A percentile compares a stretch with the other conserved stretches of the same genome.
Evolutionary conservation across 441 rosid genomes (phyloP).

Genomic region (Corymbia calophylla): DNA sequence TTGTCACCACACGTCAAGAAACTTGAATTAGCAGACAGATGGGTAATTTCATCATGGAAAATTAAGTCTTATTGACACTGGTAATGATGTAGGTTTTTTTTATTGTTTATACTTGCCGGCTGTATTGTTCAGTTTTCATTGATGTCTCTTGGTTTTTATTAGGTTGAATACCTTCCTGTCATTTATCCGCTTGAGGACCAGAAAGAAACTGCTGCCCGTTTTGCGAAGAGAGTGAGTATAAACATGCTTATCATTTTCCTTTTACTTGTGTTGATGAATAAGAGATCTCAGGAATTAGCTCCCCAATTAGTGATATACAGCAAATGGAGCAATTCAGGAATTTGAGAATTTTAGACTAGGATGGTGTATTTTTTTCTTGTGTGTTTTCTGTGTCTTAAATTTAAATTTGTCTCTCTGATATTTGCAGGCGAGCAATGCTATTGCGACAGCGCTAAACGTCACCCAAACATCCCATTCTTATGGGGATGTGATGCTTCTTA

Average conservation of each 20-base stretch:
- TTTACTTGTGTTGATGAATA: background rate
- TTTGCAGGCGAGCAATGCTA: conserved; percentile 67
- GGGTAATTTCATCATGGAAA: background rate
- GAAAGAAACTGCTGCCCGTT: conserved; percentile 59
- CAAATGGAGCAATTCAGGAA: background rate
- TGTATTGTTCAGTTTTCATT: background rate
- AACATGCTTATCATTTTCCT: conserved; percentile 2
- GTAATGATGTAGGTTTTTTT: background rate
- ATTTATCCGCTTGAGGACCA: conserved; percentile 54
- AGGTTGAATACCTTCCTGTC: conserved; percentile 91
- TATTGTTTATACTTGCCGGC: background rate
- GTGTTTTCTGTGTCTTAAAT: background rate
- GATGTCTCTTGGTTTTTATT: conserved; percentile 11
- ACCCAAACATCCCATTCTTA: conserved; percentile 82
- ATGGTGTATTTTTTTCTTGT: background rate
- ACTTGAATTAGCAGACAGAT: background rate
- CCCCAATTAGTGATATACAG: background rate
- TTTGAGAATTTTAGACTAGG: background rate
- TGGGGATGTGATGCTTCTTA: conserved; percentile 80
- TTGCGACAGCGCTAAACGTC: conserved; percentile 76
- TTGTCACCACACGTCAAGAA: background rate
- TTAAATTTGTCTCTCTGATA: background rate
- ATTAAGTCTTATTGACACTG: background rate
- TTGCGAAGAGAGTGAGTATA: conserved; percentile 75
- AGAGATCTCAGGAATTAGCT: background rate